phyloP scores from a whole-genome alignment of 345 rosid species.

The Salix purpurea region DNA sequence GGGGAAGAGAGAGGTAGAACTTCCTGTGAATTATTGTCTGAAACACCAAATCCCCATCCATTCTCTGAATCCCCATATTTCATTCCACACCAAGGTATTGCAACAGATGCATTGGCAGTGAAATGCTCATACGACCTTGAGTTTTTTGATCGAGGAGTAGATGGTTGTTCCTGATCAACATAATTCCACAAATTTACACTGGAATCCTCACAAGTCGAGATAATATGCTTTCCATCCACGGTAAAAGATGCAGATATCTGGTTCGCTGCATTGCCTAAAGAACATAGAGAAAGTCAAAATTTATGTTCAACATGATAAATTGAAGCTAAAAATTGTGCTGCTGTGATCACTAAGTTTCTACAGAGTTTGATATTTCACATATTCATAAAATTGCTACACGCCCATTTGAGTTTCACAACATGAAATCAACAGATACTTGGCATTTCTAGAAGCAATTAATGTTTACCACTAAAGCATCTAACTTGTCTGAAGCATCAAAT shows the following conservation, averaged over 20 bases:
- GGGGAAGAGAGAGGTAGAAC: conserved; percentile 44
- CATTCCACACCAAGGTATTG: conserved; percentile 67
- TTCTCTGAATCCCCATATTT: conserved; percentile 19
- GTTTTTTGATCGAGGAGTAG: conserved; percentile 32
- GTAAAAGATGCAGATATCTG: conserved; percentile 64
- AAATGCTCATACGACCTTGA: conserved; percentile 58
- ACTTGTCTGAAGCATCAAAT: not conserved
- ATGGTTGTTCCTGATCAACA: conserved; percentile 28
- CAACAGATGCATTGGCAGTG: conserved; percentile 54
- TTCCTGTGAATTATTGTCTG: conserved; percentile 20
- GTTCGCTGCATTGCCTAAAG: conserved; percentile 49
- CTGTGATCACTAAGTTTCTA: not conserved
- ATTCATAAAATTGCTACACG: not conserved
- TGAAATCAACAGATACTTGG: not conserved
- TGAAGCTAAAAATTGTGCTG: not conserved
- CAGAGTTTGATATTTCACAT: not conserved
- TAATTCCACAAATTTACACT: conserved; percentile 69
- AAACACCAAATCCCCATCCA: conserved; percentile 21
- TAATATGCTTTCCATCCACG: conserved; percentile 63
- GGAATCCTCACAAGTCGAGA: conserved; percentile 64
- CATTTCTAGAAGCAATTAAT: not conserved
- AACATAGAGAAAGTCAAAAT: conserved; percentile 20
- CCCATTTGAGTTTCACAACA: not conserved
- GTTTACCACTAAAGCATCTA: not conserved
- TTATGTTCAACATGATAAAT: not conserved